Evolutionary conservation across 768 basidiomycete species (phyloP), one percentile per base, ranked within the genome.

Genomic region (Lentinula aciculospora): DNA sequence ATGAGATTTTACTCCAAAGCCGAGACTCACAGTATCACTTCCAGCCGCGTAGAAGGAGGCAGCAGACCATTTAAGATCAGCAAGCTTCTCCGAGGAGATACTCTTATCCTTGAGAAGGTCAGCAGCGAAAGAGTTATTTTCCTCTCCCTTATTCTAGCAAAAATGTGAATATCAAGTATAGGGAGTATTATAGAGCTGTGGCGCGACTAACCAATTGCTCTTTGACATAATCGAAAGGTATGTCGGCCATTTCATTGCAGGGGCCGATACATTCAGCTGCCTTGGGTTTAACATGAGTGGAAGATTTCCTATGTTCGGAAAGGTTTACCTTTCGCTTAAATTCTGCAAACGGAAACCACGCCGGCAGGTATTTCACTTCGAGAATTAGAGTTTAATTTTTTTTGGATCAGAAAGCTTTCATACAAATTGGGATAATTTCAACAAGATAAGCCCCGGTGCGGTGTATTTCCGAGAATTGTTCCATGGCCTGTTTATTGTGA

Each of bases 261-360:
- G 54, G 40, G 1, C 32, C 44, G 21, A 56, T 45, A 28, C 54
- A 44, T 45, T 56, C 54, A 45, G 17, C 54, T 32, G 54, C 54
- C 54, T 56, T 15, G 15, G 13, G 17, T 21, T 13, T 17, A 7
- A 34, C 13, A 4, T 56, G n/a, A 44, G 12, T 28, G 13, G 10
- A 28, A 29, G 28, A n/a, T n/a, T n/a, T n/a, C n/a, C n/a, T n/a
- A n/a, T 8, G 17, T 9, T 10, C 36, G 27, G 10, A 56, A 45
- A 8, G 25, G 15, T 29, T 65, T 67, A 70, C 73, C 69, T 36
- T 64, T 46, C 29, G 64, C 57, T 73, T 65, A 54, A 74, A 74
- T 19, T 68, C 64, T 12, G 71, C 69, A 1, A 72, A 71, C 10
- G 74, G 74, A 2, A 71, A 13, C 72, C 72, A 74, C n/a, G 31